Evolutionary conservation across 768 basidiomycete genomes (phyloP).

Genomic region (Myochromella boudieri): DNA sequence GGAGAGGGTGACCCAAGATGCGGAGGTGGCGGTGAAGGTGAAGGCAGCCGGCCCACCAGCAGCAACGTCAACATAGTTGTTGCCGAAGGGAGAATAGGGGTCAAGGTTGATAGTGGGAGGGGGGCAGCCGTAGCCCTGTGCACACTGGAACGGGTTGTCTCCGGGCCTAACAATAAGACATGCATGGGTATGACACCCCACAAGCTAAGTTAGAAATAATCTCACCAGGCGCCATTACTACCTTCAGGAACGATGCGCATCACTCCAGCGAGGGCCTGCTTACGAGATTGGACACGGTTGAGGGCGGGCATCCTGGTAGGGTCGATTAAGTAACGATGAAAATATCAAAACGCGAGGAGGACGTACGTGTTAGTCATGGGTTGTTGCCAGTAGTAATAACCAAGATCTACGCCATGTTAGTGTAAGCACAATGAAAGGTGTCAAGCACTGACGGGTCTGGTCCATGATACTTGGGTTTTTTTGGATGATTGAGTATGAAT

Average conservation of each 20-base stretch:
- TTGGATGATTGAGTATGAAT: neutral
- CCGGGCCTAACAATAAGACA: conserved; percentile 50
- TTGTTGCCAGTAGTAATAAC: conserved; percentile 73
- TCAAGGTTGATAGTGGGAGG: conserved; percentile 53
- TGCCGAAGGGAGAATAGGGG: conserved; percentile 51
- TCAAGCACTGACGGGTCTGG: conserved; percentile 49
- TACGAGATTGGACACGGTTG: conserved; percentile 50
- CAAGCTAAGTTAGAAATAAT: neutral
- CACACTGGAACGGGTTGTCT: conserved; percentile 62
- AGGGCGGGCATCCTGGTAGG: conserved; percentile 48
- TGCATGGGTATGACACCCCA: neutral
- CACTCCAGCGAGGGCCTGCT: conserved; percentile 57
- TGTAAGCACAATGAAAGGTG: neutral
- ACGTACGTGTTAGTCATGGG: conserved; percentile 61
- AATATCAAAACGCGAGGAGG: neutral
- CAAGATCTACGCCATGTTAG: conserved; percentile 36
- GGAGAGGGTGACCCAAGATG: conserved; percentile 52
- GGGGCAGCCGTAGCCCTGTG: conserved; percentile 44
- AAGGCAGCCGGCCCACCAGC: conserved; percentile 60
- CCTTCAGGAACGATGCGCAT: conserved; percentile 67
- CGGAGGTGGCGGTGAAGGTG: conserved; percentile 50
- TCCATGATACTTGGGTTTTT: conserved; percentile 58
- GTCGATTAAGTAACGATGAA: neutral
- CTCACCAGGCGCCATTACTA: conserved; percentile 57
- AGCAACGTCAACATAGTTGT: conserved; percentile 61